phyloP scores from a whole-genome alignment of 768 basidiomycete species.

The Leucosporidium yakuticum region DNA sequence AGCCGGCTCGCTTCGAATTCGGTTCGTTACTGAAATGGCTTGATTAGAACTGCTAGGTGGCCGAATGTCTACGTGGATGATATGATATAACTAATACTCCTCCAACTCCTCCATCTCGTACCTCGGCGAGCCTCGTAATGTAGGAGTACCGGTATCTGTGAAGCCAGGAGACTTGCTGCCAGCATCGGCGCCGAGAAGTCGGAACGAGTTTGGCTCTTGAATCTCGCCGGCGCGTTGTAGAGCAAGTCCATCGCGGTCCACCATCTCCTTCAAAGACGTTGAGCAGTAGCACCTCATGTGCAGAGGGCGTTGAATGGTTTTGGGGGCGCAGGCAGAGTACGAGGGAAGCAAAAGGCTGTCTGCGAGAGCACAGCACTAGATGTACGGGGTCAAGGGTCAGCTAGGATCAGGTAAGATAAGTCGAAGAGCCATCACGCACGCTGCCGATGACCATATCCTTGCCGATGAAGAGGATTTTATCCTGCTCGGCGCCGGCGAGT shows the following conservation, averaged over 20 bases:
- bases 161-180: too few relatives aligned
- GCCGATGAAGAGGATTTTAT: slow-evolving; percentile 19
- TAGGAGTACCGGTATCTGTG: too few relatives aligned
- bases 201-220: too few relatives aligned
- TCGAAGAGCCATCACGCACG: not conserved
- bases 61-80: too few relatives aligned
- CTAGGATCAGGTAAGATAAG: not conserved
- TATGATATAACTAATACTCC: too few relatives aligned
- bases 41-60: too few relatives aligned
- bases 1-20: too few relatives aligned
- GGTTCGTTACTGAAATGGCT: too few relatives aligned
- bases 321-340: not conserved
- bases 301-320: slow-evolving; percentile 6
- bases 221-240: slow-evolving; percentile 8
- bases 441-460: slow-evolving; percentile 20
- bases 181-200: too few relatives aligned
- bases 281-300: not conserved
- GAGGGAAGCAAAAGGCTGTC: slow-evolving; percentile 23
- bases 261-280: slow-evolving; percentile 4
- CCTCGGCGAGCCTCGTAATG: too few relatives aligned
- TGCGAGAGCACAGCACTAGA: slow-evolving; percentile 15
- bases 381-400: not conserved
- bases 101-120: too few relatives aligned
- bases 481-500: not conserved
- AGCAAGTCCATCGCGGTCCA: slow-evolving; percentile 8